Conservation (phyloP, 108 stramenopile genomes). For the Asterionellopsis glacialis region DNA sequence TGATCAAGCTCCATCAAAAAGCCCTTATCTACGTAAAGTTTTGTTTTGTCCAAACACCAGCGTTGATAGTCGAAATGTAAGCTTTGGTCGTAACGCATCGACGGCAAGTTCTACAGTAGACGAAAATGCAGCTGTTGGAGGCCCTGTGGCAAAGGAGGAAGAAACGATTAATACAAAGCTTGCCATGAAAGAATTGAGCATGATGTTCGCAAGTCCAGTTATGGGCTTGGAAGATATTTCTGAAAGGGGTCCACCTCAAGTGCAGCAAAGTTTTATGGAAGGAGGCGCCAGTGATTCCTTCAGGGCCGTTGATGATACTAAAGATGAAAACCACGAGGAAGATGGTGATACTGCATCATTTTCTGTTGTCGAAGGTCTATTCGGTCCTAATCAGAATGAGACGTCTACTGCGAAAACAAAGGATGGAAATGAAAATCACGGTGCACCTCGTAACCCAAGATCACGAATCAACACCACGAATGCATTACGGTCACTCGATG, state of each 20-base stretch:
- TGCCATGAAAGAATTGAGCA: conserved; percentile 73
- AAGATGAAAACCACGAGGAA: neutral
- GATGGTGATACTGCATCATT: conserved; percentile 9
- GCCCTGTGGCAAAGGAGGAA: conserved; percentile 38
- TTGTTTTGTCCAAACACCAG: conserved; percentile 37
- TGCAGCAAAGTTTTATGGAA: conserved; percentile 11
- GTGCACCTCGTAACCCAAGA: conserved; percentile 10
- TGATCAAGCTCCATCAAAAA: neutral
- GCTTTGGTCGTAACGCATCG: conserved; percentile 33
- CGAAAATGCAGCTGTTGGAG: conserved; percentile 41
- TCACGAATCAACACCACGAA: conserved; percentile 12
- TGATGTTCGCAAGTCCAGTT: conserved; percentile 86
- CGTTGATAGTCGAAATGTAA: conserved; percentile 21
- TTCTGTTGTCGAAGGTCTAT: conserved; percentile 13
- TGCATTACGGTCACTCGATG: conserved; percentile 3
- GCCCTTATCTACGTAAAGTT: conserved; percentile 19
- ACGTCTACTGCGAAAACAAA: neutral
- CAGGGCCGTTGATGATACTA: conserved; percentile 2
- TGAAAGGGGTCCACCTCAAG: neutral
- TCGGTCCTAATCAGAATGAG: neutral
- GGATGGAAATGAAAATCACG: conserved; percentile 26
- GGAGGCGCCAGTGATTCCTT: neutral
- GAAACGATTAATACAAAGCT: conserved; percentile 83
- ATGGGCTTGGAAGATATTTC: conserved; percentile 18
- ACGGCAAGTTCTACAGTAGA: conserved; percentile 65